phyloP scores from a whole-genome alignment of 805 yeast genomes.

The Yarrowia alimentaria region DNA sequence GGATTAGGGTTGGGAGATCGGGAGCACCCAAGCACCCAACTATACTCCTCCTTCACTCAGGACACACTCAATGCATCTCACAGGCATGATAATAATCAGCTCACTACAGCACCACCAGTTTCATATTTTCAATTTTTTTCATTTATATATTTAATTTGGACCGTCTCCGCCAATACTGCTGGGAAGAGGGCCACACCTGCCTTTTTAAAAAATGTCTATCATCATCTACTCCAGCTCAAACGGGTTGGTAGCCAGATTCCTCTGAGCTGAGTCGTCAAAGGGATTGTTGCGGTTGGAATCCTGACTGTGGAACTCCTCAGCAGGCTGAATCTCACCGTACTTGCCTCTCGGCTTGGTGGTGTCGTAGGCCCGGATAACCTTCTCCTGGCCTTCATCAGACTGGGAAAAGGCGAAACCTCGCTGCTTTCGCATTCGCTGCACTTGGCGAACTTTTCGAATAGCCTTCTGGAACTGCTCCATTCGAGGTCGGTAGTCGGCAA shows the following conservation, averaged over 20 bases:
- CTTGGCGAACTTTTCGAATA: conserved; percentile 95
- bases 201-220: conserved; percentile 1
- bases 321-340: conserved; percentile 55
- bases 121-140: too few species aligned
- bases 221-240: conserved; percentile 18
- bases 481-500: conserved; percentile 92
- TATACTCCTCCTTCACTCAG: too few species aligned
- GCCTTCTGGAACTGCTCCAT: conserved; percentile 96
- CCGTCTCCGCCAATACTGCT: too few species aligned
- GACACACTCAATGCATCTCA: too few species aligned
- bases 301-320: conserved; percentile 5
- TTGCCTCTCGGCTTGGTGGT: conserved; percentile 80
- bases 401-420: conserved; percentile 98
- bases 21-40: too few species aligned
- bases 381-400: conserved; percentile 91
- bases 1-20: conserved; percentile 11
- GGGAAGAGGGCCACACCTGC: too few species aligned
- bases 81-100: too few species aligned
- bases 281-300: conserved; percentile 7
- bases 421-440: conserved; percentile 95
- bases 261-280: conserved; percentile 16
- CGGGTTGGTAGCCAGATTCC: conserved; percentile 18
- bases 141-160: too few species aligned
- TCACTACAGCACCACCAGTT: too few species aligned
- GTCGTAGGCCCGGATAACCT: conserved; percentile 88